Evolutionary conservation across 2,329 filamentous ascomycete species (phyloP).

Genomic region (Pestalotiopsis sp.): DNA sequence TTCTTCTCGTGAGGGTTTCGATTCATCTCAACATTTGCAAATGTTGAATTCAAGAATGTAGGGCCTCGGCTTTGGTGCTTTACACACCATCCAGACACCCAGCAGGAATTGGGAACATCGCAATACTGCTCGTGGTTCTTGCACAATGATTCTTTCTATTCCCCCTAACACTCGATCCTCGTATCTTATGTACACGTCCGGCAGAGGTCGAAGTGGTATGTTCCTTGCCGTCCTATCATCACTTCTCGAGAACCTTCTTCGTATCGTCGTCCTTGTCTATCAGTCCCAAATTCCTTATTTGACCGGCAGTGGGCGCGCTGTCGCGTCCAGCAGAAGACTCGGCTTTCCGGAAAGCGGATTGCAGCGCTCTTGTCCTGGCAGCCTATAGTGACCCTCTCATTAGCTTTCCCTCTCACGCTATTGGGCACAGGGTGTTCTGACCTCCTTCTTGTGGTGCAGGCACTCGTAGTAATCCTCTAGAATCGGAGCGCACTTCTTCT

Average conservation of each 20-base stretch:
- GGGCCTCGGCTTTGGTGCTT: not conserved
- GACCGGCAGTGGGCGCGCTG: constrained; percentile 76
- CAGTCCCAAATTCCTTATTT: constrained; percentile 85
- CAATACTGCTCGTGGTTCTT: not conserved
- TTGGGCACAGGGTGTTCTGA: constrained; percentile 37
- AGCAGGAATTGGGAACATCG: not conserved
- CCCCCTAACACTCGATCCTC: constrained; percentile 16
- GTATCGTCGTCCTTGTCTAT: constrained; percentile 82
- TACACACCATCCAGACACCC: not conserved
- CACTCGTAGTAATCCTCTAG: constrained; percentile 99
- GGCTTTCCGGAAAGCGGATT: constrained; percentile 81
- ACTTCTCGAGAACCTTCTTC: constrained; percentile 53
- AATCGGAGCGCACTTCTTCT: constrained; percentile 80
- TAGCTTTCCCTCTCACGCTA: constrained; percentile 3
- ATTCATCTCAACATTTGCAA: not conserved
- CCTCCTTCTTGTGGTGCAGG: constrained; percentile 98
- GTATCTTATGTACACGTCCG: constrained; percentile 22
- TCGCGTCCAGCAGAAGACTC: constrained; percentile 75
- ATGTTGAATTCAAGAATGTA: not conserved
- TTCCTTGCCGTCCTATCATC: constrained; percentile 6
- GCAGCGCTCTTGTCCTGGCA: constrained; percentile 74
- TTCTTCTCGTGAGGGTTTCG: too few relatives aligned
- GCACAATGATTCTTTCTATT: constrained; percentile 18
- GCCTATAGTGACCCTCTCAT: constrained; percentile 51
- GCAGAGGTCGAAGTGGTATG: constrained; percentile 13